Evolutionary conservation across 1,139 yeast genomes (phyloP), one percentile per base, ranked within the genome.

Genomic region (Scheffersomyces illinoinensis): DNA sequence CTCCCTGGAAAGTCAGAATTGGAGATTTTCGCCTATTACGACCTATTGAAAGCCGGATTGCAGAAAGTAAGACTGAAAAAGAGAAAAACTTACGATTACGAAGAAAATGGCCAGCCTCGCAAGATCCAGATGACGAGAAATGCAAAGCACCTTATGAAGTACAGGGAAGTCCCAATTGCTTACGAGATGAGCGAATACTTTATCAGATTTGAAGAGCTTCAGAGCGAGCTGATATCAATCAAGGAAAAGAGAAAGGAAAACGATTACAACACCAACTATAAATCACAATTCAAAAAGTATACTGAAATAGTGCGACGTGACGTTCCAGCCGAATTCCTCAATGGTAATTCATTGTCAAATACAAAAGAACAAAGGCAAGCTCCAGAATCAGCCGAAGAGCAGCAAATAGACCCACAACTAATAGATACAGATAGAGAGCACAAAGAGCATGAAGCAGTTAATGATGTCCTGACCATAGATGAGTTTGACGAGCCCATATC

Each of bases 141-240:
- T 14, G 54, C 57, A 8, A 59, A 61, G 24, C 61, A 62, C 10
- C 63, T 76, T 52, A 66, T 80, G 17, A 67, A 70, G 8, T 76
- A 79, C 67, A 69, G 70, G 24, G 84, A 84, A 3, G 69, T 86
- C 33, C 90, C 90, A 0, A 73, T 77, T 1, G 84, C 88, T 0
- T 73, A 74, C 61, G 91, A 87, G 67, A 80, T 86, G 82, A 78
- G 83, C 59, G 76, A 76, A 20, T 72, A 72, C 21, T 85, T 82
- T 70, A 68, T 83, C 1, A 68, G 69, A 14, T 71, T 82, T 69
- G 91, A 87, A 66, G 83, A 83, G 52, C 67, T 69, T 6, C 86
- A 83, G 61, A 75, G 80, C 23, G 64, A 61, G 2, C 63, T 68
- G 53, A 65, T 77, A 2, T 58, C 65, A 1, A 55, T 61, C 26